A percentile compares a stretch with the other conserved stretches of the same genome.
Conservation (phyloP, 75 land plant species). For the Pseudotsuga menziesii region DNA sequence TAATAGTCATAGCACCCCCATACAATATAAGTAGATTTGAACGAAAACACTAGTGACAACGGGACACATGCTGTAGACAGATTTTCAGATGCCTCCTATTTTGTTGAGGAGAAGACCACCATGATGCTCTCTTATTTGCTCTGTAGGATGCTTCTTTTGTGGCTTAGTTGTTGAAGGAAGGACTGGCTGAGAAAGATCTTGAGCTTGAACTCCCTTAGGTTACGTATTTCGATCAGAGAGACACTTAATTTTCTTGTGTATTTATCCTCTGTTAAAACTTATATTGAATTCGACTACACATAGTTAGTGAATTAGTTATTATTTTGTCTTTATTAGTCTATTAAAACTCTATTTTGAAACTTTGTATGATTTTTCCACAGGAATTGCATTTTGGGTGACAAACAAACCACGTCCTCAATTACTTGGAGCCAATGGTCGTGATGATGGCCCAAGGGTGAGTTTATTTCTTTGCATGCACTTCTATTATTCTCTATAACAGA, state of each 20-base stretch:
- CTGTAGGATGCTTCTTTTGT: no score
- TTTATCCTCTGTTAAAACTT: not conserved
- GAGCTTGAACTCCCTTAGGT: not conserved
- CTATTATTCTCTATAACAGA: no score
- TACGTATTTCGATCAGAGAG: not conserved
- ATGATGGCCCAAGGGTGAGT: slow-evolving; percentile 92
- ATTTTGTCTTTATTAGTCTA: slow-evolving; percentile 5
- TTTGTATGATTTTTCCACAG: slow-evolving; percentile 25
- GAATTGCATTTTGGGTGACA: slow-evolving; percentile 64
- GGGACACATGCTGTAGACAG: no score
- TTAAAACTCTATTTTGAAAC: not conserved
- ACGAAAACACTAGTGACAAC: no score
- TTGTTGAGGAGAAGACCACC: no score
- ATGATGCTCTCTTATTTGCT: no score
- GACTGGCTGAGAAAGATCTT: no score
- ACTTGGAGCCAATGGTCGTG: slow-evolving; percentile 93
- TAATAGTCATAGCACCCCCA: no score
- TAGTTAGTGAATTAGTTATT: not conserved
- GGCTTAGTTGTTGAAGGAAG: no score
- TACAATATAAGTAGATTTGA: no score
- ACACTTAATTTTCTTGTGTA: not conserved
- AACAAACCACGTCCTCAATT: slow-evolving; percentile 85
- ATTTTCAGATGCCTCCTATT: no score
- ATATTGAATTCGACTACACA: not conserved
- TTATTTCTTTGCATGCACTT: not conserved